Evolutionary conservation across 2,329 filamentous ascomycete species (phyloP).

Genomic region (Hypoxylon sp.): DNA sequence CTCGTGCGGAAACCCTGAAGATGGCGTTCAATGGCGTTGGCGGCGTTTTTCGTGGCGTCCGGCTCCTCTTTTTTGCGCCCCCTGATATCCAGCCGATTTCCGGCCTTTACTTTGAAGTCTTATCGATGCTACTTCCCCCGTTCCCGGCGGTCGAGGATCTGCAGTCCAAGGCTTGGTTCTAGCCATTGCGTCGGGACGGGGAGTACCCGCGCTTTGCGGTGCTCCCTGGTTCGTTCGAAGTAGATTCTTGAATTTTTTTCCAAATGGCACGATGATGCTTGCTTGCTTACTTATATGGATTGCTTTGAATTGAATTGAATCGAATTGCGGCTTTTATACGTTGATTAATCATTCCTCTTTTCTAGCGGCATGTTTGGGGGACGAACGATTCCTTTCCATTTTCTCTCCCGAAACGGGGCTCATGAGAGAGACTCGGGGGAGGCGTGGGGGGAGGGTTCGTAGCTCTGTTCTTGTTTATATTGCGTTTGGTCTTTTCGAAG

Average conservation of each 20-base stretch:
- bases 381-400: background rate
- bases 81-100: constrained; percentile 48
- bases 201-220: background rate
- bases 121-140: constrained; percentile 19
- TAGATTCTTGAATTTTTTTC: constrained; percentile 17
- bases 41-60: constrained; percentile 48
- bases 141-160: background rate
- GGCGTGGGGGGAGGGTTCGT: background rate
- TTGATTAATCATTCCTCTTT: constrained; percentile 10
- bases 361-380: constrained; percentile 9
- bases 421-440: background rate
- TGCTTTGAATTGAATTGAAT: constrained; percentile 1
- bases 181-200: background rate
- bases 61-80: constrained; percentile 31
- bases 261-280: constrained; percentile 8
- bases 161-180: background rate
- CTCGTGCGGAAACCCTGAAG: constrained; percentile 31
- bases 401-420: background rate
- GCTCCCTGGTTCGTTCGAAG: constrained; percentile 2
- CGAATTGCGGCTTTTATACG: background rate
- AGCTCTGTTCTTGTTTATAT: constrained; percentile 25
- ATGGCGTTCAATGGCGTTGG: constrained; percentile 49
- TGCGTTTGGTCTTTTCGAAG: constrained; percentile 11
- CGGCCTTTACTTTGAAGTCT: constrained; percentile 18
- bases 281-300: constrained; percentile 18